phyloP scores from a whole-genome alignment of 768 basidiomycete species.

The Lactifluus subvellereus region DNA sequence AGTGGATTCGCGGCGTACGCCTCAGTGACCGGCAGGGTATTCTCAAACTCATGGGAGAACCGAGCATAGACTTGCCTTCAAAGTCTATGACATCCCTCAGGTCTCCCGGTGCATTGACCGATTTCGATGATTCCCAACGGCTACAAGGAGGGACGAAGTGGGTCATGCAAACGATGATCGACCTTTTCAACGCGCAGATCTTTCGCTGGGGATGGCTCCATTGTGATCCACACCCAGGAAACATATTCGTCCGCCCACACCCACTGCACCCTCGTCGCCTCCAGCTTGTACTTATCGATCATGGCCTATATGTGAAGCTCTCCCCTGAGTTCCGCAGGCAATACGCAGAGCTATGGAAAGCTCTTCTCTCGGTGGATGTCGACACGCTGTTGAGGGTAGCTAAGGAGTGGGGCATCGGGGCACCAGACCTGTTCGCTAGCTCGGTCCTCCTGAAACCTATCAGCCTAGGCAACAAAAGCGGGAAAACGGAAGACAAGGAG shows the following conservation, averaged over 20 bases:
- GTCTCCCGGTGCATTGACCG: slow-evolving; percentile 5
- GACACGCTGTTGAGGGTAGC: slow-evolving; percentile 46
- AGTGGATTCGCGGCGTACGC: slow-evolving; percentile 79
- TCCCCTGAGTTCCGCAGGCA: slow-evolving; percentile 61
- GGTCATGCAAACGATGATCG: slow-evolving; percentile 83
- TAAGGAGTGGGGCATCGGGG: slow-evolving; percentile 59
- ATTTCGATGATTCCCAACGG: slow-evolving; percentile 28
- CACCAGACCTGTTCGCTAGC: slow-evolving; percentile 69
- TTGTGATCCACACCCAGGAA: slow-evolving; percentile 72
- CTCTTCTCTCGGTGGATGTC: slow-evolving; percentile 53
- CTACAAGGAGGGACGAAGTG: slow-evolving; percentile 56
- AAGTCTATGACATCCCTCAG: slow-evolving; percentile 16
- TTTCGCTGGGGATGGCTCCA: slow-evolving; percentile 91
- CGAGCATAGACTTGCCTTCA: slow-evolving; percentile 13
- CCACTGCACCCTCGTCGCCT: slow-evolving; percentile 41
- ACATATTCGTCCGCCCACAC: slow-evolving; percentile 65
- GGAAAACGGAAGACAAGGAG: too few species aligned
- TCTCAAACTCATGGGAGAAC: slow-evolving; percentile 56
- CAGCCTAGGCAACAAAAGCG: slow-evolving; percentile 26
- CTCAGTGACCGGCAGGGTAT: slow-evolving; percentile 60
- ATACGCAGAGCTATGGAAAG: slow-evolving; percentile 75
- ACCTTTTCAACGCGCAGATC: slow-evolving; percentile 83
- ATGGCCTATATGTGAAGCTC: slow-evolving; percentile 81
- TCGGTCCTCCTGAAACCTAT: slow-evolving; percentile 65
- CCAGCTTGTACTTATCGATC: slow-evolving; percentile 83